phyloP scores from a whole-genome alignment of 768 basidiomycete genomes.

The Lyophyllum atratum region DNA sequence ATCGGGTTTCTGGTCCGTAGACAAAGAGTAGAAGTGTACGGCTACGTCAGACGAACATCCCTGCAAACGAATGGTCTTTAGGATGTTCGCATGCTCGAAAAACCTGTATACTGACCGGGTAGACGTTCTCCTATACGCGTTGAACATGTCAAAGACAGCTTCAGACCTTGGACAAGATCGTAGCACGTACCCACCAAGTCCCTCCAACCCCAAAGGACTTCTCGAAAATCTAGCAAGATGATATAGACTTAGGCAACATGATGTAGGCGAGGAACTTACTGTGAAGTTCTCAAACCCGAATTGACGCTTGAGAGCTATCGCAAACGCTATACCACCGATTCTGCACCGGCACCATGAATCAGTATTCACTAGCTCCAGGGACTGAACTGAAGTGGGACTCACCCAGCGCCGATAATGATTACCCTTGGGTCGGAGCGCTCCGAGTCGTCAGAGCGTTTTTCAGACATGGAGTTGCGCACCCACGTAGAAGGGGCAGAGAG shows the following conservation, averaged over 20 bases:
- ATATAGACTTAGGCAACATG: neutral
- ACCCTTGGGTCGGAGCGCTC: constrained; percentile 18
- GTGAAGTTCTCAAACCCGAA: constrained; percentile 41
- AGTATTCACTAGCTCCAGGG: neutral
- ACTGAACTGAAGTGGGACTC: neutral
- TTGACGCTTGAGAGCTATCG: constrained; percentile 41
- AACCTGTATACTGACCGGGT: constrained; percentile 25
- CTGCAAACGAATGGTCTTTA: constrained; percentile 18
- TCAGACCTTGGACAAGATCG: too few relatives aligned
- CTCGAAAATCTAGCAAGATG: constrained; percentile 44
- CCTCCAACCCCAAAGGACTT: constrained; percentile 47
- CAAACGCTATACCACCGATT: constrained; percentile 42
- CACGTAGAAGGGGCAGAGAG: neutral
- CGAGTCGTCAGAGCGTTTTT: neutral
- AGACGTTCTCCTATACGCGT: constrained; percentile 35
- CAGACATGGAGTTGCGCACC: neutral
- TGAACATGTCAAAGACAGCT: neutral
- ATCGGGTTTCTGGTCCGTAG: constrained; percentile 39
- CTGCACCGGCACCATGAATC: constrained; percentile 21
- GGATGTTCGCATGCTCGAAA: neutral
- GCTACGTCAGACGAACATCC: constrained; percentile 44
- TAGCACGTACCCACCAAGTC: constrained; percentile 49
- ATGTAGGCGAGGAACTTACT: constrained; percentile 23
- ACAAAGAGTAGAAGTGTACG: constrained; percentile 40
- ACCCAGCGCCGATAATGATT: constrained; percentile 39